Evolutionary conservation across 2,329 filamentous ascomycete genomes (phyloP), one percentile per base, ranked within the genome.

Genomic region (Epichloe uncinata): DNA sequence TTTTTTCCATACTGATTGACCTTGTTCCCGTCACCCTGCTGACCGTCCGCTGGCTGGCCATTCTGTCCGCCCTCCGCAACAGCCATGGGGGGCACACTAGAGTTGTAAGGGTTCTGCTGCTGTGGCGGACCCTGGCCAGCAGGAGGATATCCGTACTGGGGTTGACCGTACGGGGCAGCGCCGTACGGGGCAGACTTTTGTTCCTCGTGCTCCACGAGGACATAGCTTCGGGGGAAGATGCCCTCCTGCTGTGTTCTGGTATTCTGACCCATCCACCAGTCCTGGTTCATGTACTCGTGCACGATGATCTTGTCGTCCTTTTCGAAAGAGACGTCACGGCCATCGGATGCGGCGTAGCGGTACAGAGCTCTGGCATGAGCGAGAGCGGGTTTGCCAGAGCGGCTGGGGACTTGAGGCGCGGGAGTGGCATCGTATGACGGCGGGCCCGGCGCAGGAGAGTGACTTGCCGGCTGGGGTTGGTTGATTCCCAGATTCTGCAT

Each of bases 211-310:
- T 90, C 82, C 47, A 85, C 69, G 47, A 87, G 73, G 55, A 95
- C 90, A 64, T 97, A 97, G 65, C 79, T 88, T 58, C 84, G 80
- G 91, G 91, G 91, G 76, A 97, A 97, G 65, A 97, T 95, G 59
- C 91, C 91, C 69, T 95, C 87, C 57, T 79, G 71, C 50, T 84
- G 84, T 8, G 89, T 95, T 48, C 88, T 81, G 61, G 84, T 73
- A 68, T 95, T 95, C 58, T 79, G 80, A 57, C 91, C 91, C 74
- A 88, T 84, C 88, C 89, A 96, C 91, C 91, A 97, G 68, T 97
- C 90, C 54, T 83, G 81, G 69, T 97, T 97, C 84, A 95, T 93
- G 72, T 95, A 90, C 69, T 95, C 87, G 56, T 81, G 79, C 20
- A 97, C 85, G 52, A 80, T 77, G 58, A 97, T 75, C 55, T 76